Base-by-base conservation (phyloP, 148 eudicot species). In the Hydrangea macrophylla region DNA sequence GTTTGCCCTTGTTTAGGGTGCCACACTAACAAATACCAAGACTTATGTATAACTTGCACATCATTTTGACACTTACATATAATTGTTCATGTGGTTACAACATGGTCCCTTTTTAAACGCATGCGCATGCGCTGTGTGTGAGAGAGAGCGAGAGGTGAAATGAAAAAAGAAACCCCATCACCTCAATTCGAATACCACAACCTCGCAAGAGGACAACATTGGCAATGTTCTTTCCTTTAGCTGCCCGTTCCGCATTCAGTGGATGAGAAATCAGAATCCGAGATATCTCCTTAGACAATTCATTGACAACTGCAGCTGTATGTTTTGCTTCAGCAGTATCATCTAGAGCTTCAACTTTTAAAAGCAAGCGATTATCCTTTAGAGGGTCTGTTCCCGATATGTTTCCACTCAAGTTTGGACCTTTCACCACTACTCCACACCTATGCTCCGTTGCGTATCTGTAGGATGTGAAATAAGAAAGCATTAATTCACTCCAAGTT, bases 381-480 rank as follows among this genome's bases (percentile, higher is more conserved):
- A 94, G 65, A 5, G 97, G 99, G 70, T 90, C 99, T 7, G 99
- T 94, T 78, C 99, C 99, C 53, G 99, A 94, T 81, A 94, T 90
- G 69, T 94, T 90, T 70, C 97, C 99, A 76, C 96, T 94, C 72
- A 94, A 76, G 55, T 70, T 89, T 57, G 97, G 99, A 55, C 99
- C 99, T 79, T 91, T 94, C 67, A 94, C 92, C 32, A 94, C 97
- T 48, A 94, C 99, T 59, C 99, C 99, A 70, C 97, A 94, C 81
- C 99, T 88, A 75, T 94, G 99, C 81, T 94, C 97, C 30, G 99
- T 94, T 15, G 99, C 99, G 84, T 94, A 94, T 86, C 99, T 94
- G 73, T 64, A 70, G 50, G 33, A 65, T 33, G 55, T 64, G 62
- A 68, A 55, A 57, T 57, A 24, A 37, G 4, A 68, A 22, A 0